Evolutionary conservation across 139 green algal genomes (phyloP).

Genomic region (Chlorella sp.): DNA sequence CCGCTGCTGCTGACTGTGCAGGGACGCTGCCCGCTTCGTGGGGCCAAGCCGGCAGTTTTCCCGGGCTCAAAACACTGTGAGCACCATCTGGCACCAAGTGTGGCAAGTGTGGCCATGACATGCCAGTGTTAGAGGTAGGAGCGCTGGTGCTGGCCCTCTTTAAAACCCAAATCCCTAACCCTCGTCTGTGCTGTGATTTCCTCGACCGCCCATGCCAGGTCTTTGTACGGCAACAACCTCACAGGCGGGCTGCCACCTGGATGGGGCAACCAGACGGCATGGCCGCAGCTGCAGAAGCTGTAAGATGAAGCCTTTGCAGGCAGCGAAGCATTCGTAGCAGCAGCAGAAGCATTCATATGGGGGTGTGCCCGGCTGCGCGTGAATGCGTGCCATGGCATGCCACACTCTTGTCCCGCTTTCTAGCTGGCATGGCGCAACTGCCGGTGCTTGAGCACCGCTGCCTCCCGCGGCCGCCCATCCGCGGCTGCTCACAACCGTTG

Average conservation of each 20-base stretch:
- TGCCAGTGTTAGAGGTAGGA: too few relatives aligned
- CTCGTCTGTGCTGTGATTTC: background rate
- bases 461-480: too few relatives aligned
- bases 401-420: too few relatives aligned
- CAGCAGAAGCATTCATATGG: too few relatives aligned
- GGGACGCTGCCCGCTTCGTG: background rate
- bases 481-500: too few relatives aligned
- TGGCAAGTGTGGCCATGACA: background rate
- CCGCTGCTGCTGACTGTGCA: background rate
- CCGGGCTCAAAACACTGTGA: background rate
- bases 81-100: background rate
- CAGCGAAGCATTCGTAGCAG: too few relatives aligned
- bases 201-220: background rate
- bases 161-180: too few relatives aligned
- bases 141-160: too few relatives aligned
- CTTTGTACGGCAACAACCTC: background rate
- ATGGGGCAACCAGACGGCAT: background rate
- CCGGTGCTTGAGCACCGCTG: too few relatives aligned
- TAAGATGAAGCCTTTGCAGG: background rate
- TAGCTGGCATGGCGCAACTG: too few relatives aligned
- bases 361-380: too few relatives aligned
- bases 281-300: slow-evolving; percentile 4
- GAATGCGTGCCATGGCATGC: too few relatives aligned
- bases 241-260: background rate
- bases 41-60: background rate